Base-by-base conservation (phyloP, 2,329 filamentous ascomycete genomes). In the Pseudogymnoascus sp. region DNA sequence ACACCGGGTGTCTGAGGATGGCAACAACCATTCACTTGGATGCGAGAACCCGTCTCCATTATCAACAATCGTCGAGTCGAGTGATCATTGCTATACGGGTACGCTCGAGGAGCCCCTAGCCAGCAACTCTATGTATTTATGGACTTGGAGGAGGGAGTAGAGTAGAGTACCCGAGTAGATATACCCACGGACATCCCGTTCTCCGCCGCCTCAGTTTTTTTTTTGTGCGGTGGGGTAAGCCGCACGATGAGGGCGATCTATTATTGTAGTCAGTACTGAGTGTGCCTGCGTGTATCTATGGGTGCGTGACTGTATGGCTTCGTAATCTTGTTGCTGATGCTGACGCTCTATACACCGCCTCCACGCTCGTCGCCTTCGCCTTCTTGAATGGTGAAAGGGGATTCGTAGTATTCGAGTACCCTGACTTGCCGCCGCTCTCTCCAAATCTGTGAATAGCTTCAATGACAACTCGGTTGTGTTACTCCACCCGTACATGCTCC, bases 381-480 rank as follows among this genome's bases (percentile, higher is more conserved):
- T 17, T 50, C 23, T 15, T n/a, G 5, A 17, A 5, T 10, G n/a
- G 44, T 28, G 44, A 28, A 50, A 50, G 15, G 44, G 13, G 44
- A 23, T 50, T 11, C 23, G 23, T 28, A 28, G 44, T n/a, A n/a
- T 28, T n/a, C 21, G 44, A 50, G 44, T 28, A n/a, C 1, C 17
- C 44, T 4, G 3, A 50, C 44, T 31, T 50, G 44, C 44, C 44
- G 23, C 44, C 44, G 11, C 17, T 5, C 10, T 28, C 23, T 50
- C 8, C 44, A 50, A 50, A 50, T 28, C 23, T 50, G 23, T 50
- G 44, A 50, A 50, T 50, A 50, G 44, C 44, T 50, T 50, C 44
- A 50, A 50, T 50, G 44, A n/a, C 44, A 50, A 50, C 44, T 50
- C 44, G 44, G 44, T n/a, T 50, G 44, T 50, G 44, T 50, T 50